Evolutionary conservation across 2,329 filamentous ascomycete species (phyloP), one percentile per base, ranked within the genome.

Genomic region (Sarocladium oryzae): DNA sequence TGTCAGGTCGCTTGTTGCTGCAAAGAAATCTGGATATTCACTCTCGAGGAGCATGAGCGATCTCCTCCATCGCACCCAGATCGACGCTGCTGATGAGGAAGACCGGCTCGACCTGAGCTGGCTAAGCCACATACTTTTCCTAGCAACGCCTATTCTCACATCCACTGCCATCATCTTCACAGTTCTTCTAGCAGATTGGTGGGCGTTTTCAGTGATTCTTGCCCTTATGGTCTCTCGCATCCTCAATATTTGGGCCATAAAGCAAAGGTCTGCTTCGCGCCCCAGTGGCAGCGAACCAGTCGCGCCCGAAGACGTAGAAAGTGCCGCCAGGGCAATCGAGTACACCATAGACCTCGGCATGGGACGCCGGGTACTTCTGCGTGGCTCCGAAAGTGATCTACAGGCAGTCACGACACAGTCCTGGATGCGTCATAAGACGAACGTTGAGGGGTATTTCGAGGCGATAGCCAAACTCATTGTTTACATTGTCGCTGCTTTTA

Each of bases 331-430:
- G 24, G 30, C 46, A 21, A 58, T 62, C 36, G 75, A 81, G 56
- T 73, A 83, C 49, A 63, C 75, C 2, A 66, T 84, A 21, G 71
- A 80, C 24, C 68, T 84, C 3, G 74, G 72, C 18, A 67, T 72
- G 21, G 76, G 76, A 37, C 69, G 74, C 1, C 72, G 71, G 57
- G 70, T 84, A 1, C 66, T 75, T 11, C 68, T 85, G 37, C 71
- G 73, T 24, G 82, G 82, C 4, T 60, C 68, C 3, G 69, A 75
- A 7, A 69, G 76, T 28, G 81, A 84, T 58, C 67, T 85, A 6
- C 78, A 79, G 52, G 79, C 80, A 26, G 71, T 84, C 36, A 84
- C 80, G 1, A 74, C 76, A 2, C 74, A 77, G 2, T 59, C 70
- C 24, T 85, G 80, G 81, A 63, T 85, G 41, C 68, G 72, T 10